Conservation (phyloP, 1,284 basidiomycete genomes). For the Fomitiporia mediterranea region DNA sequence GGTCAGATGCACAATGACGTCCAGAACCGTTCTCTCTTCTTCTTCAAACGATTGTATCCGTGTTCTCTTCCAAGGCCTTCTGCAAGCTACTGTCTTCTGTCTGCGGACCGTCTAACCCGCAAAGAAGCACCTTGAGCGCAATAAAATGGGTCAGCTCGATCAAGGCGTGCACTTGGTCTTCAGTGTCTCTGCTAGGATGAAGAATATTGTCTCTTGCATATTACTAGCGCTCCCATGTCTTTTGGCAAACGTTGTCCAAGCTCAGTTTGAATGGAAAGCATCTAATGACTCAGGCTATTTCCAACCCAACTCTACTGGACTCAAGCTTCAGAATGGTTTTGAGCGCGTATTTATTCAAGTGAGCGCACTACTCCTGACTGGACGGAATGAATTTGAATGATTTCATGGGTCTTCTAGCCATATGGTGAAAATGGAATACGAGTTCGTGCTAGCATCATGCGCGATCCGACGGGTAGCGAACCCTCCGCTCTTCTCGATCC, state of each 20-base stretch:
- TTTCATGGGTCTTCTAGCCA: slow-evolving; percentile 27
- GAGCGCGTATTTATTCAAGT: slow-evolving; percentile 38
- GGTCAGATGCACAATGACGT: too few species aligned
- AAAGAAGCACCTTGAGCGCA: background rate
- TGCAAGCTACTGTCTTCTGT: background rate
- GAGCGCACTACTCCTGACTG: slow-evolving; percentile 2
- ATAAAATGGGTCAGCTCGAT: background rate
- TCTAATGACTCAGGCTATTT: slow-evolving; percentile 13
- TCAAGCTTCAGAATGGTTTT: slow-evolving; percentile 38
- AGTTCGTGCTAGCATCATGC: slow-evolving; percentile 36
- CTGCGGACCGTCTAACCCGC: slow-evolving; percentile 1
- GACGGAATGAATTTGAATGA: too few species aligned
- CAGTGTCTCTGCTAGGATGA: background rate
- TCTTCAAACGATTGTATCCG: background rate
- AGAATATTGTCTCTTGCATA: background rate
- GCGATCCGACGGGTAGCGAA: slow-evolving; percentile 36
- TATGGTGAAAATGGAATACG: slow-evolving; percentile 38
- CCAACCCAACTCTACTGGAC: slow-evolving; percentile 32
- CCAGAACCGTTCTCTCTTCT: too few species aligned
- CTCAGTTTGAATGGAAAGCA: background rate
- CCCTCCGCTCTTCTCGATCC: slow-evolving; percentile 37
- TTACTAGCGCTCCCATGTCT: background rate
- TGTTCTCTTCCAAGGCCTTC: background rate
- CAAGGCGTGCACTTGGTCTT: background rate
- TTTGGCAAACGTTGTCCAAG: background rate